A percentile compares a stretch with the other conserved stretches of the same genome.
Conservation (phyloP, 805 yeast species). For the Candida glaebosa region DNA sequence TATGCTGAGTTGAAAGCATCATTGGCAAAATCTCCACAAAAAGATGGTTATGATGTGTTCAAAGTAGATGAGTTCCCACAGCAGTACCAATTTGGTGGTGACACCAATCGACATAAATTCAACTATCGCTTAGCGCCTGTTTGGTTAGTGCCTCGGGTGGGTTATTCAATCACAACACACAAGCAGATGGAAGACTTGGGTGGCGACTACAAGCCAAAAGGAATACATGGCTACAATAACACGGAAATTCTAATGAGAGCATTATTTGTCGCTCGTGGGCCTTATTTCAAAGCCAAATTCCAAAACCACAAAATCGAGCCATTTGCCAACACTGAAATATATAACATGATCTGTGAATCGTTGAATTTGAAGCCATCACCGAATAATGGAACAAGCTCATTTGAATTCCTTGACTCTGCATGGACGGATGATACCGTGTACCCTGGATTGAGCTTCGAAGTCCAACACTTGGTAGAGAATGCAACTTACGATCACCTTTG, state of each 20-base stretch:
- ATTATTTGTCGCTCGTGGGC: slow-evolving; percentile 75
- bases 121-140: slow-evolving; percentile 73
- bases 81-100: slow-evolving; percentile 56
- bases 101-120: slow-evolving; percentile 30
- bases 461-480: slow-evolving; percentile 41
- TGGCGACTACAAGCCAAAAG: slow-evolving; percentile 56
- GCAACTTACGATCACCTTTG: slow-evolving; percentile 52
- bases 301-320: slow-evolving; percentile 46
- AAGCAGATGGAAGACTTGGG: slow-evolving; percentile 48
- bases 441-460: slow-evolving; percentile 48
- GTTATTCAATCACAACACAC: slow-evolving; percentile 69
- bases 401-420: slow-evolving; percentile 3
- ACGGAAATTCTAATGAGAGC: slow-evolving; percentile 80
- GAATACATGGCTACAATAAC: slow-evolving; percentile 84
- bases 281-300: slow-evolving; percentile 52
- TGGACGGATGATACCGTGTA: slow-evolving; percentile 49
- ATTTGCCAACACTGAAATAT: slow-evolving; percentile 69
- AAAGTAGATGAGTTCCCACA: slow-evolving; percentile 50
- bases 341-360: slow-evolving; percentile 69
- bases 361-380: slow-evolving; percentile 47
- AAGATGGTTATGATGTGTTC: slow-evolving; percentile 43
- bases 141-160: slow-evolving; percentile 81
- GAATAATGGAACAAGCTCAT: slow-evolving; percentile 64
- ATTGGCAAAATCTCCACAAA: slow-evolving; percentile 19
- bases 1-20: slow-evolving; percentile 38